These are phyloP conservation scores for Venturia asperata DNA, from an alignment of 2,329 filamentous ascomycete genomes.

Conservation along the genomic window DNA sequence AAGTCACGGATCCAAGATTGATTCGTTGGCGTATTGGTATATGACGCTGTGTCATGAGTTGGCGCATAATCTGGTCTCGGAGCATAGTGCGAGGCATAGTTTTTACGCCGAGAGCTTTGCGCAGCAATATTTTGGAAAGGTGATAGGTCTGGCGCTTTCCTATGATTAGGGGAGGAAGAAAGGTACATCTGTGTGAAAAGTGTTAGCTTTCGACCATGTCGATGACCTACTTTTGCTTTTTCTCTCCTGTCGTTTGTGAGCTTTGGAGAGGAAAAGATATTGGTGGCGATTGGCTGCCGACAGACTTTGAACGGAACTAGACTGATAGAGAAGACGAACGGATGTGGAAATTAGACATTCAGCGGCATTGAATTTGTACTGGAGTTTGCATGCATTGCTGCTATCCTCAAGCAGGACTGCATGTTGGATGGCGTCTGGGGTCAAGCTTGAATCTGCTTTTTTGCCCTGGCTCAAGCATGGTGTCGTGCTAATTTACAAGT, in stretches of 20 bases:
- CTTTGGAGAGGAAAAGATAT: background rate
- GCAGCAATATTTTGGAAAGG: slow-evolving; percentile 61
- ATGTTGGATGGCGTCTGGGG: background rate
- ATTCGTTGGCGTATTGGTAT: slow-evolving; percentile 84
- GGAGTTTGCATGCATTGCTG: slow-evolving; percentile 6
- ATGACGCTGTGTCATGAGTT: slow-evolving; percentile 93
- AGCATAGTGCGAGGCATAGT: slow-evolving; percentile 72
- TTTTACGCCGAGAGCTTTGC: slow-evolving; percentile 61
- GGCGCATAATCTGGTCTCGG: slow-evolving; percentile 80
- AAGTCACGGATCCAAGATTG: slow-evolving; percentile 46
- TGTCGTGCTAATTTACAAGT: slow-evolving; percentile 12
- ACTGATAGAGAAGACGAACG: slow-evolving; percentile 3
- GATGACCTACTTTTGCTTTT: slow-evolving; percentile 4
- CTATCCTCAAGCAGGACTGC: background rate
- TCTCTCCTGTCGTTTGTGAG: background rate
- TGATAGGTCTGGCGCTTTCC: slow-evolving; percentile 49
- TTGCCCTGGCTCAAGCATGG: background rate
- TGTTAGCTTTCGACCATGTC: background rate
- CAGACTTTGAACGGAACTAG: background rate
- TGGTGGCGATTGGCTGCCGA: slow-evolving; percentile 7
- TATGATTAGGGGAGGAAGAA: slow-evolving; percentile 13
- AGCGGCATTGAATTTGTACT: slow-evolving; percentile 6
- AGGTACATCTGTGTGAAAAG: background rate
- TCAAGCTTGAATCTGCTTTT: background rate
- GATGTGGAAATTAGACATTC: slow-evolving; percentile 2